Evolutionary conservation across 179 eudicot species (phyloP), one percentile per base, ranked within the genome.

Genomic region (Pouteria campechiana): DNA sequence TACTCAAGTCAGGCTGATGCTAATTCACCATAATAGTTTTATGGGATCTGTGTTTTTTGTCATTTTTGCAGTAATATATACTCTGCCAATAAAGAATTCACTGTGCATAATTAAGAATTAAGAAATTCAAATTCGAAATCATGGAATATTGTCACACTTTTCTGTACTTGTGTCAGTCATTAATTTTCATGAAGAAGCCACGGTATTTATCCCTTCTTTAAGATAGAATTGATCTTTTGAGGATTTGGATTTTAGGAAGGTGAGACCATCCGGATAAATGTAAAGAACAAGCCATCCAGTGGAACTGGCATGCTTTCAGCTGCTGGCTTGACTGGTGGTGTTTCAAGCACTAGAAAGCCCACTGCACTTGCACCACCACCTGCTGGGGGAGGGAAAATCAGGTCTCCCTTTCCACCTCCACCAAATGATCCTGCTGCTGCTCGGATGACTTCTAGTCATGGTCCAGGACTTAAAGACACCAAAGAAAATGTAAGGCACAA

Each of bases 241-340:
- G 9, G 38, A 7, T 41, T 61, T 37, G 23, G n/a, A 28, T 46
- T 41, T 5, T 62, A 86, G 98, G 98, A 90, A 82, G 98, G 98
- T 52, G 98, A 90, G 73, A 90, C 98, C 23, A 90, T 90, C 37
- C 57, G 96, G 51, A 90, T 90, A 62, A 90, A 75, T 65, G 94
- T 90, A 57, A 90, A 87, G 73, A 93, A 90, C 69, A 90, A 90
- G 52, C 70, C 84, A 44, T 68, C 82, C 20, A 48, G 76, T 46
- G 94, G 96, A 39, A 41, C 83, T 11, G 87, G 94, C 64, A 76
- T 77, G 92, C 96, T 87, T 44, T 81, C 95, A 13, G 69, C 79
- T 53, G 76, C 78, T 20, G 94, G 88, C 28, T 58, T 70, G 60
- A 54, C 90, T 5, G 70, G 62, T 11, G 79, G 77, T 25, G 36